Base-by-base conservation (phyloP, 176 grass and related monocot species). In the Oryza meyeriana region DNA sequence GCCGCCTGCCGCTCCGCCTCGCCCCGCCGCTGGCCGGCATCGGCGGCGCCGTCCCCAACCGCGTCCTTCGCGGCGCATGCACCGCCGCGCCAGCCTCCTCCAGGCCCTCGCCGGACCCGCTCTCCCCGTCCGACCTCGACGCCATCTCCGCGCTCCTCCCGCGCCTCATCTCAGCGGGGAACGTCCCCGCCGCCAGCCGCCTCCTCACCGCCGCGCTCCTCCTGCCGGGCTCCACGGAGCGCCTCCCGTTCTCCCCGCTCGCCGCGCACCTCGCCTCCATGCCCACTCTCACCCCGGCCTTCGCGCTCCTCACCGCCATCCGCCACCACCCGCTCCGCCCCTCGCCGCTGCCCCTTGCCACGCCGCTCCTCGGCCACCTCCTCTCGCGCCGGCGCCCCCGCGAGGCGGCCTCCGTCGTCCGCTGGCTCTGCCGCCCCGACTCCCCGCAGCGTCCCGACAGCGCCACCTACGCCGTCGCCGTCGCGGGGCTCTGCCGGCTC, bases 381-480 rank as follows among this genome's bases (percentile, higher is more conserved):
- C 88, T 89, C 28, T 64, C 24, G 42, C 74, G 42, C 72, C 78
- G 72, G 66, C 83, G 83, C 10, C 66, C 83, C 16, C 83, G 79
- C 36, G 83, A 82, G 17, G 79, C 88, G 24, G 73, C 88, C 20
- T 81, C 88, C 35, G 36, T 89, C 33, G 59, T 89, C 66, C 83
- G 88, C 42, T 89, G 88, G 83, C 88, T 89, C 61, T 89, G 88
- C 73, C 88, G 88, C 44, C 88, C 88, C 5, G 83, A 82, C 78
- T 82, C 88, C 73, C 47, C 78, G n/a, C 30, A 18, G 57, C 73
- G 73, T 8, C 88, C 88, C 38, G 79, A 89, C 66, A 47, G 32
- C 35, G 59, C 58, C 61, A 81, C 79, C 79, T 89, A 82, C 79
- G 35, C 66, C 20, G 42, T 75, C 28, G 73, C 83, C 58, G 58